Evolutionary conservation across 306 rosid genomes (phyloP).

Genomic region (Sophora flavescens): DNA sequence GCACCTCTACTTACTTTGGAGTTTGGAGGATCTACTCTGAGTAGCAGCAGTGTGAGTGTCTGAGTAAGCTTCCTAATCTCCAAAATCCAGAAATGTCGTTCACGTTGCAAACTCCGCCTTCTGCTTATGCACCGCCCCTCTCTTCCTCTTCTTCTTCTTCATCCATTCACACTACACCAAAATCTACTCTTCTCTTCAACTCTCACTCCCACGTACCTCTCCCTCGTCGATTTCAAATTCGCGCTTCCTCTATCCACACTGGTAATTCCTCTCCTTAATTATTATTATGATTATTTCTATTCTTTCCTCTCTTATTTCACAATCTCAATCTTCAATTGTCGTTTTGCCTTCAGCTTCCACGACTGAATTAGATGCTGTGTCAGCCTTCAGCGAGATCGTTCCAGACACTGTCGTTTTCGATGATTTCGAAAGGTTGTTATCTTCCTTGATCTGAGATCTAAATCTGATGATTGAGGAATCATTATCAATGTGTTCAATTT

Average conservation of each 20-base stretch:
- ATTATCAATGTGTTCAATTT: too few relatives aligned
- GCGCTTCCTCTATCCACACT: conserved; percentile 66
- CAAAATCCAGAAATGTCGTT: conserved; percentile 53
- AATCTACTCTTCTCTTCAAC: conserved; percentile 45
- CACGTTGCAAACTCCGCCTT: conserved; percentile 79
- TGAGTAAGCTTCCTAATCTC: not conserved
- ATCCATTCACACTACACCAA: conserved; percentile 33
- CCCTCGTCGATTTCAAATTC: conserved; percentile 49
- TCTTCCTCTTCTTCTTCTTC: conserved; percentile 56
- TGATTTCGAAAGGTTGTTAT: conserved; percentile 75
- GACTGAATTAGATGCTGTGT: conserved; percentile 85
- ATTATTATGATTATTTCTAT: not conserved
- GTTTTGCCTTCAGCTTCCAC: conserved; percentile 53
- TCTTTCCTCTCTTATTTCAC: not conserved
- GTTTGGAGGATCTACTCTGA: too few relatives aligned
- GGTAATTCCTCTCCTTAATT: conserved; percentile 48
- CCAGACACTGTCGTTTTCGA: conserved; percentile 97
- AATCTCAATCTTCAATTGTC: not conserved
- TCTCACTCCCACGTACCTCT: conserved; percentile 39
- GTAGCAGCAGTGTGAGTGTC: too few relatives aligned
- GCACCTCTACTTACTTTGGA: too few relatives aligned
- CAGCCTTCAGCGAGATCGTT: conserved; percentile 93
- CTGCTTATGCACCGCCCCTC: conserved; percentile 54
- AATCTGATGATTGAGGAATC: too few relatives aligned
- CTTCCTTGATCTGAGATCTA: too few relatives aligned